Percentiles rank a stretch among this genome's conserved stretches.
These are phyloP conservation scores for Veloboletus limbatus DNA, from an alignment of 1,284 basidiomycete species.

Conservation along the genomic window DNA sequence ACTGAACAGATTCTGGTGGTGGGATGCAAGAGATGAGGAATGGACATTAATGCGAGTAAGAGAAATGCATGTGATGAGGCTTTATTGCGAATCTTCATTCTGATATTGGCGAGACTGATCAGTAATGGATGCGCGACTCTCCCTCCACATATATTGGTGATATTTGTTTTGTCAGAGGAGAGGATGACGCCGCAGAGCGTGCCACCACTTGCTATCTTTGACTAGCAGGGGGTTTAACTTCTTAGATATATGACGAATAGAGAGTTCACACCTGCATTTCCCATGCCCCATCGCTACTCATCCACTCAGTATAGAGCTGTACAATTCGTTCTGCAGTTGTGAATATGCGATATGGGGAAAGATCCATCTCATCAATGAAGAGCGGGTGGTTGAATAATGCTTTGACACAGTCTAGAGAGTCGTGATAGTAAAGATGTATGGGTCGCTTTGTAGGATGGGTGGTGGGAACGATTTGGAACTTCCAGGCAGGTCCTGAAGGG, in stretches of 20 bases:
- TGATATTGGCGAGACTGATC: slow-evolving; percentile 35
- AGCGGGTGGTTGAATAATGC: background rate
- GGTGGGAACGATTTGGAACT: background rate
- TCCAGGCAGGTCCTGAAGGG: background rate
- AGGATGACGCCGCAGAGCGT: slow-evolving; percentile 22
- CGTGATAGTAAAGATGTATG: background rate
- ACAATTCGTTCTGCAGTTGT: background rate
- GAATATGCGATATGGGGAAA: background rate
- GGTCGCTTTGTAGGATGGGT: background rate
- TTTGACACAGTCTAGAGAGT: background rate
- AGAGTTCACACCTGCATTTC: slow-evolving; percentile 4
- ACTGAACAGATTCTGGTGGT: background rate
- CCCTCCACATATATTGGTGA: slow-evolving; percentile 18
- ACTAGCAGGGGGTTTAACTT: background rate
- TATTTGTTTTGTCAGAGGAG: slow-evolving; percentile 35
- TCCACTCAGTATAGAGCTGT: slow-evolving; percentile 3
- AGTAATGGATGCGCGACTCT: slow-evolving; percentile 33
- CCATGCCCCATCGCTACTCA: slow-evolving; percentile 5
- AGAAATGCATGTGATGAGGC: slow-evolving; percentile 28
- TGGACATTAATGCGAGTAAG: slow-evolving; percentile 31
- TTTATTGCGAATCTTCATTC: slow-evolving; percentile 30
- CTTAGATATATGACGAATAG: background rate
- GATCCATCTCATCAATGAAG: background rate
- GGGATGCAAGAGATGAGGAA: slow-evolving; percentile 25
- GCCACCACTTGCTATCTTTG: slow-evolving; percentile 11